These are phyloP conservation scores for Xanthoceras sorbifolium DNA, from an alignment of 345 rosid species.

Conservation along the genomic window DNA sequence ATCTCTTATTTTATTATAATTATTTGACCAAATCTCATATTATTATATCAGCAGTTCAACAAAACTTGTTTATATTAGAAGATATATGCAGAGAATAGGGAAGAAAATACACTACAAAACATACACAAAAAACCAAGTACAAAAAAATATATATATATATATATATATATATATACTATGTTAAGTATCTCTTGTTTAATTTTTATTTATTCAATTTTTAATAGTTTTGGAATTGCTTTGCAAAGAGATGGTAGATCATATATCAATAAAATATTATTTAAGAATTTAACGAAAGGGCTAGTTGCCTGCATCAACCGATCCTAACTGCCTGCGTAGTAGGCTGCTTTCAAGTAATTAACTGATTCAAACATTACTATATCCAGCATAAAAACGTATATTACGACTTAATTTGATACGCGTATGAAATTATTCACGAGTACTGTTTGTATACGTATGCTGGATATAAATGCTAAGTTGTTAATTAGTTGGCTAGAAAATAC, in stretches of 20 bases:
- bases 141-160: too few species aligned
- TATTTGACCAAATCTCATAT: conserved; percentile 38
- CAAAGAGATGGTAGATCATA: neutral
- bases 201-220: neutral
- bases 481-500: neutral
- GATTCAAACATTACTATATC: neutral
- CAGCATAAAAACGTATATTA: too few species aligned
- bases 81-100: neutral
- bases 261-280: neutral
- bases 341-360: neutral
- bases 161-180: too few species aligned
- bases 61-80: conserved; percentile 23
- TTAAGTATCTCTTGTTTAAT: neutral
- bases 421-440: neutral
- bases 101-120: conserved; percentile 23
- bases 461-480: too few species aligned
- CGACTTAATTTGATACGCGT: neutral
- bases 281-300: too few species aligned
- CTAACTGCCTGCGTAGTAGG: neutral
- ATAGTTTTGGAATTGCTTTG: neutral
- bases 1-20: conserved; percentile 23
- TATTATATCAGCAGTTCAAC: conserved; percentile 30
- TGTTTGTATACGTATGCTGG: neutral
- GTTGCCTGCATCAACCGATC: neutral
- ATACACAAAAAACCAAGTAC: conserved; percentile 22